Base-by-base conservation (phyloP, 1,284 basidiomycete genomes). In the Takashimella tepidaria region DNA sequence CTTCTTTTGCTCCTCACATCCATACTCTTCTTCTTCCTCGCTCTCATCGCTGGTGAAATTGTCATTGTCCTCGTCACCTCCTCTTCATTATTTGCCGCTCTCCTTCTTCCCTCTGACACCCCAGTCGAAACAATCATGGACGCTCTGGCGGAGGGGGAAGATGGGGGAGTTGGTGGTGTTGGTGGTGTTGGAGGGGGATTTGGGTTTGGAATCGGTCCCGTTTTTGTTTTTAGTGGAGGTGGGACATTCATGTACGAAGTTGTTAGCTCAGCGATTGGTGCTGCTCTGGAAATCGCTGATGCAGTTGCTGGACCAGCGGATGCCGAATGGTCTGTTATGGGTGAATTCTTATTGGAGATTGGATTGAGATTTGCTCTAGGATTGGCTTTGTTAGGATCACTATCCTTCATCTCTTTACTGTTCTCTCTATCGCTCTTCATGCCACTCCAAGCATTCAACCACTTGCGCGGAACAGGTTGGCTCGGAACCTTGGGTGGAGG, bases 381-480 rank as follows among this genome's bases (percentile, higher is more conserved):
- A 12, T 51, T 76, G n/a, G 63, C 69, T 5, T 59, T 74, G 20
- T 56, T 76, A 37, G 74, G 74, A 3, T 66, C 66, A 4, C 56
- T 73, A 13, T 70, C 67, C 5, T 74, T 73, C 55, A 49, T 73
- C 24, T 68, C 68, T 3, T 59, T 76, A 8, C 54, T 74, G 8
- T 56, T 71, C 22, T 64, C 62, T 1, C 52, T 72, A 8, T 66
- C 64, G 1, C 57, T 76, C 25, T 69, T 75, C 46, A 69, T 64
- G 6, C 73, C 72, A 1, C 57, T 75, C 1, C 71, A 76, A 43
- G 44, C 75, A 5, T 55, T 63, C 22, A 70, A 75, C 56, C 64
- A 66, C 6, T 45, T 75, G n/a, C 61, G 70, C 11, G 65, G 66
- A 0, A 58, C 64, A 2, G 70, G 66, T 0, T 52, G 67, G 13